Conservation (phyloP, 257 asterid species). For the Plantago major region DNA sequence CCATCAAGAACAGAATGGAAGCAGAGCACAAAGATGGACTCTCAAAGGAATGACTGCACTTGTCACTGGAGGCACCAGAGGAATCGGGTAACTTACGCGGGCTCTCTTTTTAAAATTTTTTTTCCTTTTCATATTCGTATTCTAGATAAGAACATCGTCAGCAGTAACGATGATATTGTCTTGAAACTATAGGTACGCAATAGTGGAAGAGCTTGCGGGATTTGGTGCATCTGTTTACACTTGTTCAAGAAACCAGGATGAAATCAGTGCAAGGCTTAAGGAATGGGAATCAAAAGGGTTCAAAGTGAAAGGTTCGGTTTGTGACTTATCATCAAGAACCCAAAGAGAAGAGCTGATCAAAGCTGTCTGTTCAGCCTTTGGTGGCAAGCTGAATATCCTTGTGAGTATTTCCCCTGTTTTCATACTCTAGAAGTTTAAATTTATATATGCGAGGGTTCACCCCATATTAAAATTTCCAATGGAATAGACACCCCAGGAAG, state of each 20-base stretch:
- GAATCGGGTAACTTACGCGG: constrained; percentile 36
- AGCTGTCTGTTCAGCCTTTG: constrained; percentile 41
- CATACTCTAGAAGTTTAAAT: too few species aligned
- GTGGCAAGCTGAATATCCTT: constrained; percentile 60
- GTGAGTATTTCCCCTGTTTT: constrained; percentile 22
- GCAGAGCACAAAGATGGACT: constrained; percentile 43
- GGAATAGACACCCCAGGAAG: too few species aligned
- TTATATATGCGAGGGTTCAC: too few species aligned
- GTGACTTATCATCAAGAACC: constrained; percentile 42
- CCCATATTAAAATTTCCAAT: too few species aligned
- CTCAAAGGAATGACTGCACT: constrained; percentile 53
- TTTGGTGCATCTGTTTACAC: constrained; percentile 62
- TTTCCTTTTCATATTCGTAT: too few species aligned
- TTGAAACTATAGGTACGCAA: constrained; percentile 36
- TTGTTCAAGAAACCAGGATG: constrained; percentile 48
- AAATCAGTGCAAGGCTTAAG: constrained; percentile 34
- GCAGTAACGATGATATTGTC: not conserved
- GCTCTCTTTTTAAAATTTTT: too few species aligned
- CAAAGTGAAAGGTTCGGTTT: constrained; percentile 42
- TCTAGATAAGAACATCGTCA: too few species aligned
- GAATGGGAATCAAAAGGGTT: constrained; percentile 65
- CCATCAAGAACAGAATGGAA: not conserved
- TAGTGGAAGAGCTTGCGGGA: constrained; percentile 64
- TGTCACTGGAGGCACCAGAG: constrained; percentile 58
- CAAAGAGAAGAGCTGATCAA: constrained; percentile 43